phyloP scores from a whole-genome alignment of 1,284 basidiomycete species.

The Malassezia sp. region DNA sequence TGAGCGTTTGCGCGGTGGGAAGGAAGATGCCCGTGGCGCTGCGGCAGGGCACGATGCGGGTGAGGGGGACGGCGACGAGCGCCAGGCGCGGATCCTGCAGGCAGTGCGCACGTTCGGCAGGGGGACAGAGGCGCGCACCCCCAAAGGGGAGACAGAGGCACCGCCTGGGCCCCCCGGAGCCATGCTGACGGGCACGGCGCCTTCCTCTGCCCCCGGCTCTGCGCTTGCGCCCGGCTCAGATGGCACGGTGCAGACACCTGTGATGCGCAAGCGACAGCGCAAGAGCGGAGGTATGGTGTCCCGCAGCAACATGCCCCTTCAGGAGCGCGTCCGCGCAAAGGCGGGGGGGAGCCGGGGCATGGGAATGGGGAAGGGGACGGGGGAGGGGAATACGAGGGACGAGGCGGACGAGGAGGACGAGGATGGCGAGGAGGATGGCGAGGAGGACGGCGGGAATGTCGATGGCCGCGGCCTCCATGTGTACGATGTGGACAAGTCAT shows the following conservation, averaged over 20 bases:
- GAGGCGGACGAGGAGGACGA: constrained; percentile 27
- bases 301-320: constrained; percentile 13
- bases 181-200: too few species aligned
- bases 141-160: too few species aligned
- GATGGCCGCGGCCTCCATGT: constrained; percentile 16
- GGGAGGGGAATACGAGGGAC: constrained; percentile 27
- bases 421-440: constrained; percentile 15
- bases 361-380: constrained; percentile 5
- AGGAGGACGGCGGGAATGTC: constrained; percentile 17
- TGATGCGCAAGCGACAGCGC: constrained; percentile 26
- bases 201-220: constrained; percentile 24
- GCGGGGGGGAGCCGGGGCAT: background rate
- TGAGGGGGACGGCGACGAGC: constrained; percentile 1
- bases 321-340: constrained; percentile 18
- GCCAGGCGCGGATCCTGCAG: constrained; percentile 8
- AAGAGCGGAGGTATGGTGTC: constrained; percentile 13
- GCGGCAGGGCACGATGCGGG: too few species aligned
- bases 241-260: constrained; percentile 24
- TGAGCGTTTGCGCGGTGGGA: constrained; percentile 18
- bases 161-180: too few species aligned
- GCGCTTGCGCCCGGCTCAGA: constrained; percentile 34
- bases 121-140: background rate
- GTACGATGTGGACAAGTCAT: constrained; percentile 10
- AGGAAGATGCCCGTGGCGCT: too few species aligned
- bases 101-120: constrained; percentile 5